These are phyloP conservation scores for Microascus cirrosus DNA, from an alignment of 2,329 filamentous ascomycete species.

Conservation along the genomic window DNA sequence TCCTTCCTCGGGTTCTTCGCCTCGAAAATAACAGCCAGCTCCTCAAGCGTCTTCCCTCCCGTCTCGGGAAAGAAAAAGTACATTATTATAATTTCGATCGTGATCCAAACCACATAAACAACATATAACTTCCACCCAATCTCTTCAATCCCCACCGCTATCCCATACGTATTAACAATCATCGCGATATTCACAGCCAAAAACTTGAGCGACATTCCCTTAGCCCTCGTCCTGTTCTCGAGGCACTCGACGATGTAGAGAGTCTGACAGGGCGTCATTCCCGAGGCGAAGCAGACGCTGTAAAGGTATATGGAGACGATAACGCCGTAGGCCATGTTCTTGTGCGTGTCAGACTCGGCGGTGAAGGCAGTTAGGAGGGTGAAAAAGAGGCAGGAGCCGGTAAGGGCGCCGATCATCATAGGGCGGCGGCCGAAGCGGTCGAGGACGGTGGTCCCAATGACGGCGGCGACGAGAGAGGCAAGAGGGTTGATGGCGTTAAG, in stretches of 20 bases:
- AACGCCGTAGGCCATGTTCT: conserved; percentile 34
- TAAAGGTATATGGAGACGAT: conserved; percentile 50
- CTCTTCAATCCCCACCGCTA: conserved; percentile 48
- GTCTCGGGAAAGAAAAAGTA: conserved; percentile 62
- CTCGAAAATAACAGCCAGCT: conserved; percentile 60
- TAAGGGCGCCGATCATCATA: conserved; percentile 37
- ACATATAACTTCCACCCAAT: conserved; percentile 55
- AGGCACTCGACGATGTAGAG: conserved; percentile 48
- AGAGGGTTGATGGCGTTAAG: conserved; percentile 45
- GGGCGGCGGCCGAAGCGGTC: conserved; percentile 40
- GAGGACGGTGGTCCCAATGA: conserved; percentile 37
- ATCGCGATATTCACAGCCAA: conserved; percentile 17
- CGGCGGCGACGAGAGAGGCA: conserved; percentile 44
- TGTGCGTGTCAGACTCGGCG: conserved; percentile 31
- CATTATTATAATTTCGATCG: conserved; percentile 48
- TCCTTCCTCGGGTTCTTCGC: not conserved
- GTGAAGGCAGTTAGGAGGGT: conserved; percentile 40
- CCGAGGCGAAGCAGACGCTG: conserved; percentile 47
- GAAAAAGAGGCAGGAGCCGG: conserved; percentile 37
- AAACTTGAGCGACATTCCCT: conserved; percentile 28
- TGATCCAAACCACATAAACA: conserved; percentile 54
- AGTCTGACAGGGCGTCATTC: conserved; percentile 45
- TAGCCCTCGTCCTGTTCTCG: conserved; percentile 45
- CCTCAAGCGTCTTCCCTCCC: conserved; percentile 58
- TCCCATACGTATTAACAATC: conserved; percentile 56